Evolutionary conservation across 2,329 filamentous ascomycete species (phyloP), one percentile per base, ranked within the genome.

Genomic region (Stemphylium lycopersici): DNA sequence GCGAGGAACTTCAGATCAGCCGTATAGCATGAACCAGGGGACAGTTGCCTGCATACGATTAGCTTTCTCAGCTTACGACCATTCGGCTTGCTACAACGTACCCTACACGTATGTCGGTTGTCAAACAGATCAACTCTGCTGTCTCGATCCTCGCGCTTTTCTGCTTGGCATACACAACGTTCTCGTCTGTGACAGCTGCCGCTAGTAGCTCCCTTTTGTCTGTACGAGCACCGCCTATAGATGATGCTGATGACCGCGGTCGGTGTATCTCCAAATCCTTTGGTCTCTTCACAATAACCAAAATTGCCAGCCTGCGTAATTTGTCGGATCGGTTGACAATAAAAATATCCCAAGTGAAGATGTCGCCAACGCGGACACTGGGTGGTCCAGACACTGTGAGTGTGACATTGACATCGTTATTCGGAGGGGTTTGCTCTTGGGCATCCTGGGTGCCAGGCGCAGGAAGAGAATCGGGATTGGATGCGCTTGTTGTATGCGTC

Each of bases 1-100:
- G 90, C 87, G 48, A 92, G 77, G 61, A 93, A 92, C 62, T 85
- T 84, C 62, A 93, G 72, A 70, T 90, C 88, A 1, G 85, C 86
- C 33, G 88, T 87, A 65, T 91, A 89, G 67, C 89, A 93, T 7
- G 89, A 86, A 2, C 85, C 85, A 0, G 90, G 85, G 22, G 86
- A 84, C 33, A 95, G 77, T 29, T 89, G 89, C 0, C 83, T 84
- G 47, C 41, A n/a, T 31, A 58, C 33, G 48, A 48, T 69, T 50
- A 68, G 65, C 50, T 26, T 15, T 11, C 22, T 7, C 8, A 22
- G 12, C 34, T 7, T 13, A 16, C n/a, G 16, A 15, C 12, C 11
- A 16, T 34, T 31, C 15, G 40, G 5, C 41, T 36, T 6, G 34
- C 10, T 13, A 13, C 29, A 15, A 75, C 81, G 72, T 68, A 84